Evolutionary conservation across 129 eudicot species (phyloP).

Genomic region (Helianthus tuberosus): DNA sequence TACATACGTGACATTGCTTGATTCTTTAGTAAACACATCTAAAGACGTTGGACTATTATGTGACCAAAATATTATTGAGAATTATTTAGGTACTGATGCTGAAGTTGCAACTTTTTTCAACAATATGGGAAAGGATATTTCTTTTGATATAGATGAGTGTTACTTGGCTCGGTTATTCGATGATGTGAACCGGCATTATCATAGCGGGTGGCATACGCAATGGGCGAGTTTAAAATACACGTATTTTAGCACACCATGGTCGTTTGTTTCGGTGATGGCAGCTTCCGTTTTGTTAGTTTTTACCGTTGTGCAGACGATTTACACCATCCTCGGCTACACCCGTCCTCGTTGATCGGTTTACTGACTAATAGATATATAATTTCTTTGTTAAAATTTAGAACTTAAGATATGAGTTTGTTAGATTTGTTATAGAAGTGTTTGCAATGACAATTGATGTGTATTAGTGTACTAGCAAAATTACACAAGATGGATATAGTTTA

Average conservation of each 20-base stretch:
- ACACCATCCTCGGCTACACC: constrained; percentile 48
- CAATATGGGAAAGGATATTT: constrained; percentile 71
- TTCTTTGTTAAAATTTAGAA: no score
- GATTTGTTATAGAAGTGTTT: no score
- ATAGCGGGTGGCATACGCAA: constrained; percentile 57
- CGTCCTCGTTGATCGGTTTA: constrained; percentile 18
- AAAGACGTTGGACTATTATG: constrained; percentile 58
- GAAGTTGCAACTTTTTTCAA: constrained; percentile 63
- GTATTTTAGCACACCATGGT: constrained; percentile 76
- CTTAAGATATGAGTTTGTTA: no score
- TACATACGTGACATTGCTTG: constrained; percentile 65
- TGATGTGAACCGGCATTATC: constrained; percentile 55
- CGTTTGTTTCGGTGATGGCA: constrained; percentile 71
- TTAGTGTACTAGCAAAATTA: no score
- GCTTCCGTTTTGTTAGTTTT: constrained; percentile 61
- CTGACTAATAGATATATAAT: no score
- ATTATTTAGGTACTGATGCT: constrained; percentile 68
- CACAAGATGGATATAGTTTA: no score
- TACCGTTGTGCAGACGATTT: constrained; percentile 61
- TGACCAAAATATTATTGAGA: constrained; percentile 69
- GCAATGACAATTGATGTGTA: no score
- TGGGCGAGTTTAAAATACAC: constrained; percentile 68
- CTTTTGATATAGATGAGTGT: constrained; percentile 58
- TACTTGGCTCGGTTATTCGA: constrained; percentile 55
- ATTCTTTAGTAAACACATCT: constrained; percentile 61